A percentile compares a stretch with the other conserved stretches of the same genome.
These are phyloP conservation scores for Hypoxylon fuscum DNA, from an alignment of 495 filamentous ascomycete genomes.

Conservation along the genomic window DNA sequence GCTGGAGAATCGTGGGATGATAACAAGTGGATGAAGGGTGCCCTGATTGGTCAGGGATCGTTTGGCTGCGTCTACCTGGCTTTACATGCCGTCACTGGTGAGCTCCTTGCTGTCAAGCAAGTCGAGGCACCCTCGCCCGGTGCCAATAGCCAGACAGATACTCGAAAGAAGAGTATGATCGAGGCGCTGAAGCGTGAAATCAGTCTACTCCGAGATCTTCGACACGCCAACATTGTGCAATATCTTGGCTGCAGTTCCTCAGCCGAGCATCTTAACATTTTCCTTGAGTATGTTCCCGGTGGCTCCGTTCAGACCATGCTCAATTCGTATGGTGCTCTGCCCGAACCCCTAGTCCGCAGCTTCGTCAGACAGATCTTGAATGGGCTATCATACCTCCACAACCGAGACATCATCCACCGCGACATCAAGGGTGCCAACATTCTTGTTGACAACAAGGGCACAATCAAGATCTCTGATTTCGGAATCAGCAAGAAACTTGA, in stretches of 20 bases:
- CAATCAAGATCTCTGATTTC: slow-evolving; percentile 99
- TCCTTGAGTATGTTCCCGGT: slow-evolving; percentile 98
- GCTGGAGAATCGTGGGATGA: slow-evolving; percentile 93
- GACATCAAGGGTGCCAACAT: slow-evolving; percentile 99
- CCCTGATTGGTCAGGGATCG: slow-evolving; percentile 93
- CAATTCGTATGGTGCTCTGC: slow-evolving; percentile 94
- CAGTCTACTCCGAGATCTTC: slow-evolving; percentile 88
- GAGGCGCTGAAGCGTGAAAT: slow-evolving; percentile 97
- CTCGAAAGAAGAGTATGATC: slow-evolving; percentile 96
- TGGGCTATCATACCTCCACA: slow-evolving; percentile 95
- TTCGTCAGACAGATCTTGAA: slow-evolving; percentile 96
- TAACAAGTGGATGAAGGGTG: slow-evolving; percentile 98
- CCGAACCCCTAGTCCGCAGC: slow-evolving; percentile 92
- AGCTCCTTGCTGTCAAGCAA: slow-evolving; percentile 98
- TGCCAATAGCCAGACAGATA: slow-evolving; percentile 80
- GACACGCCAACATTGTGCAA: slow-evolving; percentile 97
- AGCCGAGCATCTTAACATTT: slow-evolving; percentile 95
- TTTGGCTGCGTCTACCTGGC: slow-evolving; percentile 98
- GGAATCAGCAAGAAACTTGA: slow-evolving; percentile 98
- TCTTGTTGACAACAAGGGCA: slow-evolving; percentile 98
- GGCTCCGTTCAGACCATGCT: slow-evolving; percentile 98
- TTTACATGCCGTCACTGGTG: slow-evolving; percentile 95
- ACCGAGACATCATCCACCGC: slow-evolving; percentile 94
- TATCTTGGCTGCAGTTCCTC: slow-evolving; percentile 95
- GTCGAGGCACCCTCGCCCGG: slow-evolving; percentile 89